phyloP scores from a whole-genome alignment of 768 basidiomycete genomes.

The Crassisporium funariophilum region DNA sequence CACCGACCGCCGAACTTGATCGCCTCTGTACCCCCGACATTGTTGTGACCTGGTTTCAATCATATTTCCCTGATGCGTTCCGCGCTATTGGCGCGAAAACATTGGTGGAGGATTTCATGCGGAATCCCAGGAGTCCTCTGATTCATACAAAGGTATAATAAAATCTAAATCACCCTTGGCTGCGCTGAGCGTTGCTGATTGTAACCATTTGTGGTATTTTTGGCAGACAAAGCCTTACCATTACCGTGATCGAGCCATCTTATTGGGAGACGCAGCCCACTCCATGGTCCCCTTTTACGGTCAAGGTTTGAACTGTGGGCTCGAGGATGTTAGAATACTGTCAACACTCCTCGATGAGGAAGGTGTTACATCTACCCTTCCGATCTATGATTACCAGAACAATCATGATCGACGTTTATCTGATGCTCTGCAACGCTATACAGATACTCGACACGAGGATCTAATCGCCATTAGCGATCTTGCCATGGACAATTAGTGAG shows the following conservation, averaged over 20 bases:
- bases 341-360: slow-evolving; percentile 72
- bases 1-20: slow-evolving; percentile 77
- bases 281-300: slow-evolving; percentile 99
- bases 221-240: slow-evolving; percentile 84
- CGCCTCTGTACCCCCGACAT: slow-evolving; percentile 58
- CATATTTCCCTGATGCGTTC: slow-evolving; percentile 88
- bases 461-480: slow-evolving; percentile 88
- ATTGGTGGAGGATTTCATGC: slow-evolving; percentile 74
- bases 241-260: slow-evolving; percentile 82
- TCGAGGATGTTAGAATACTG: slow-evolving; percentile 95
- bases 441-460: slow-evolving; percentile 82
- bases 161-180: slow-evolving; percentile 21
- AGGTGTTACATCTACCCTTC: slow-evolving; percentile 54
- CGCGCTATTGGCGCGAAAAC: slow-evolving; percentile 79
- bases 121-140: slow-evolving; percentile 86
- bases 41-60: slow-evolving; percentile 74
- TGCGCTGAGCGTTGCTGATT: slow-evolving; percentile 19
- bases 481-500: slow-evolving; percentile 97
- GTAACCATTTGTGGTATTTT: slow-evolving; percentile 24
- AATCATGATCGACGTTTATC: slow-evolving; percentile 58
- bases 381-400: slow-evolving; percentile 35
- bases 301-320: slow-evolving; percentile 96
- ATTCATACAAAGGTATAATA: slow-evolving; percentile 86
- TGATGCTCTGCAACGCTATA: slow-evolving; percentile 75
- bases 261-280: slow-evolving; percentile 95